Base-by-base conservation (phyloP, 2,329 filamentous ascomycete genomes). In the Aspergillus fumigatiaffinis region DNA sequence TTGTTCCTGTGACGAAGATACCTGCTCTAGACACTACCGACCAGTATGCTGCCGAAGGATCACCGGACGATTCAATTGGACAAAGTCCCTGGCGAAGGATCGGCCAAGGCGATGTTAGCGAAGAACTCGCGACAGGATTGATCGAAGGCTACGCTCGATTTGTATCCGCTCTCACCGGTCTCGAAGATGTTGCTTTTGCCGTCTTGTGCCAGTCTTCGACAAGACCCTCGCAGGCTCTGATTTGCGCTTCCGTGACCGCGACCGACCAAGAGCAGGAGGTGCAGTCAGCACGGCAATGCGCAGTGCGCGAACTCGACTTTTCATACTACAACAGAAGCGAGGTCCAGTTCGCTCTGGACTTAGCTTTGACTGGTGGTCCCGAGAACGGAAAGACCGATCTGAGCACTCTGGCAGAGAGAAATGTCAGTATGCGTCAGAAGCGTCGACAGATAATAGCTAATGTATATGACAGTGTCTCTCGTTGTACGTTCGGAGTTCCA, bases 21-120 rank as follows among this genome's bases (percentile, higher is more conserved):
- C 67, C 67, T 35, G 60, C 65, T 9, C 54, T 70, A 51, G 63
- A 70, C 49, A 67, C 66, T 3, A 53, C 64, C 53, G 66, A 70
- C 53, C 63, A 55, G 23, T 68, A 68, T 59, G 61, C 53, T 14
- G 56, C 62, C 14, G 55, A 62, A n/a, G 53, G 42, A 10, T 14
- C 52, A 46, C 29, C 49, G 9, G 55, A 42, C 2, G 41, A 47
- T 50, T 9, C 44, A 7, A 48, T 58, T 32, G 58, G 50, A n/a
- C 52, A 47, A 21, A 61, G 58, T 47, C 51, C 59, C 17, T 50
- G 41, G n/a, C 26, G 62, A 20, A 54, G 57, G 17, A 49, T 66
- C 29, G 41, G 29, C 10, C 63, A 53, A 54, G 49, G 17, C 21
- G 47, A 57, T 14, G 54, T 57, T n/a, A 46, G 51, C 26, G 48